phyloP scores from a whole-genome alignment of 225 moss, liverwort and hornwort species.

The Antitrichia curtipendula region DNA sequence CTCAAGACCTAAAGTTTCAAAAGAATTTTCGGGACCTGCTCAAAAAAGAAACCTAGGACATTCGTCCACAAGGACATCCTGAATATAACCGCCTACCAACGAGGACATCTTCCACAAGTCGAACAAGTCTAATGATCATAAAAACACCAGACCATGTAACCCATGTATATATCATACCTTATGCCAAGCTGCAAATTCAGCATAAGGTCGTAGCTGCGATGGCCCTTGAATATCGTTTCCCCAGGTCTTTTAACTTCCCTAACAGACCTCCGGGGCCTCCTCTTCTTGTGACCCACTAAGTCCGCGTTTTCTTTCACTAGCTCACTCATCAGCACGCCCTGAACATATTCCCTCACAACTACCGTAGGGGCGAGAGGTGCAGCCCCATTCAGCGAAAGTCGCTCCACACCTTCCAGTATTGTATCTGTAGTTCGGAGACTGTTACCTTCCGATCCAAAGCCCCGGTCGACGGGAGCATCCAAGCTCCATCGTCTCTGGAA shows the following conservation, averaged over 20 bases:
- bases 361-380: conserved; percentile 60
- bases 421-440: conserved; percentile 61
- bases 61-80: too few species aligned
- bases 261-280: conserved; percentile 41
- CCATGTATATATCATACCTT: conserved; percentile 28
- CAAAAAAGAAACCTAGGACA: neutral
- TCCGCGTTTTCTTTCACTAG: conserved; percentile 61
- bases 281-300: conserved; percentile 46
- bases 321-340: conserved; percentile 99
- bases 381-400: conserved; percentile 50
- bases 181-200: conserved; percentile 98
- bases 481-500: conserved; percentile 85
- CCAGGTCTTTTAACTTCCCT: conserved; percentile 86
- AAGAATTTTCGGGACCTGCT: neutral
- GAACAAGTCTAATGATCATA: neutral
- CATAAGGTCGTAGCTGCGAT: conserved; percentile 98
- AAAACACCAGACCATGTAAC: neutral
- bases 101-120: neutral
- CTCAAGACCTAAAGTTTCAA: neutral
- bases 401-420: conserved; percentile 79
- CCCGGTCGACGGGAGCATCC: conserved; percentile 65
- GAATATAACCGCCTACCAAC: neutral
- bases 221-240: conserved; percentile 94
- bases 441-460: conserved; percentile 51
- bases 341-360: conserved; percentile 94